These are phyloP conservation scores for Torulaspora franciscae DNA, from an alignment of 805 yeast genomes.

Conservation along the genomic window DNA sequence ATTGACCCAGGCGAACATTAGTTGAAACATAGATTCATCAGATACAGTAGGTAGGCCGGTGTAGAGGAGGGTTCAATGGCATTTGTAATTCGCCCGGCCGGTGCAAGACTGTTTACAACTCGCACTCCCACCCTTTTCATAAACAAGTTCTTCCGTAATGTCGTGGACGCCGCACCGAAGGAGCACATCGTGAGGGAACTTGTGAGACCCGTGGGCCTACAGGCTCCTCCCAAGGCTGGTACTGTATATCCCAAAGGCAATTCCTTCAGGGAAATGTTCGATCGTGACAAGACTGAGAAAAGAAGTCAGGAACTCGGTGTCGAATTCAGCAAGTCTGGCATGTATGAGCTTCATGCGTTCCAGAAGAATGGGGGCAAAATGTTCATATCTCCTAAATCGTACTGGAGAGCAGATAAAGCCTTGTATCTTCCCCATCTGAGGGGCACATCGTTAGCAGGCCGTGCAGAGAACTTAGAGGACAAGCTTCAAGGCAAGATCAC, in stretches of 20 bases:
- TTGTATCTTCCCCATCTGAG: conserved; percentile 76
- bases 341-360: conserved; percentile 58
- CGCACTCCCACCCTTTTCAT: conserved; percentile 17
- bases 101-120: conserved; percentile 5
- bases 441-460: conserved; percentile 47
- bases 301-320: conserved; percentile 52
- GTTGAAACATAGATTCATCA: no score
- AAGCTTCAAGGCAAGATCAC: conserved; percentile 29
- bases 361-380: conserved; percentile 78
- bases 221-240: conserved; percentile 34
- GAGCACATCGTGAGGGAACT: conserved; percentile 36
- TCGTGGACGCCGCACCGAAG: conserved; percentile 38
- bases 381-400: conserved; percentile 76
- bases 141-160: conserved; percentile 35
- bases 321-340: conserved; percentile 64
- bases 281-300: conserved; percentile 44
- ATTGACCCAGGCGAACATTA: no score
- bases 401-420: conserved; percentile 67
- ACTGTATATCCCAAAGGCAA: conserved; percentile 41
- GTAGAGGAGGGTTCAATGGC: not conserved
- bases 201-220: conserved; percentile 46
- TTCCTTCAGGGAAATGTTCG: conserved; percentile 43
- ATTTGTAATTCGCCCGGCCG: not conserved
- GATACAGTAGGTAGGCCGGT: no score
- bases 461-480: conserved; percentile 30